These are phyloP conservation scores for Pyricularia grisea DNA, from an alignment of 2,329 filamentous ascomycete genomes.

Conservation along the genomic window DNA sequence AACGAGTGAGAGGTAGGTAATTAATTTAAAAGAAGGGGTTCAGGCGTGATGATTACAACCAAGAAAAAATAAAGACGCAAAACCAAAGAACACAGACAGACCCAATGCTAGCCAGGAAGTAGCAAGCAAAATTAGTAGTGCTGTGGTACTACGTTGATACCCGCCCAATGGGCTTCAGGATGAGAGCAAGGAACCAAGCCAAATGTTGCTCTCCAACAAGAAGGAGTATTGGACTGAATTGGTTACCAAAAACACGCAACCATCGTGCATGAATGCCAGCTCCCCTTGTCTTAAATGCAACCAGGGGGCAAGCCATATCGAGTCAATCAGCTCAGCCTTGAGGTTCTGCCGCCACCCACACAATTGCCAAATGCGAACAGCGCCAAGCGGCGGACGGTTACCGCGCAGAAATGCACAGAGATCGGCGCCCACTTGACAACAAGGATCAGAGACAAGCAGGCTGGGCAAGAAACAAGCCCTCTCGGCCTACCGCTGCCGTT, in stretches of 20 bases:
- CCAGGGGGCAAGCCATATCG: neutral
- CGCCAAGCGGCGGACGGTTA: neutral
- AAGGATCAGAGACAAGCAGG: neutral
- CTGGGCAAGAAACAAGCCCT: neutral
- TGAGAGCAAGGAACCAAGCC: neutral
- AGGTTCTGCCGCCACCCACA: neutral
- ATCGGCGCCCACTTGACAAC: neutral
- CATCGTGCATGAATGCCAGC: neutral
- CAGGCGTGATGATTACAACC: too few relatives aligned
- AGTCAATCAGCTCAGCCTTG: neutral
- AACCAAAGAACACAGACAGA: neutral
- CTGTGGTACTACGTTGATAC: neutral
- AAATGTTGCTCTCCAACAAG: neutral
- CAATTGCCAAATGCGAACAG: neutral
- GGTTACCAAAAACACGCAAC: neutral
- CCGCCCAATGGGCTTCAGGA: neutral
- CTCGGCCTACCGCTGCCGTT: neutral
- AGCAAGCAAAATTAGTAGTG: too few relatives aligned
- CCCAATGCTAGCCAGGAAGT: neutral
- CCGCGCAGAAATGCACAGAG: neutral
- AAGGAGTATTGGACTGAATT: neutral
- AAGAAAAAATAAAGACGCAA: neutral
- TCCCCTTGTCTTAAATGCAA: neutral
- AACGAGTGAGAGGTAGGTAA: neutral
- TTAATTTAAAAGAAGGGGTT: neutral